A percentile compares a stretch with the other conserved stretches of the same genome.
phyloP scores from a whole-genome alignment of 2,329 filamentous ascomycete genomes.

The Pyrenophora teres region DNA sequence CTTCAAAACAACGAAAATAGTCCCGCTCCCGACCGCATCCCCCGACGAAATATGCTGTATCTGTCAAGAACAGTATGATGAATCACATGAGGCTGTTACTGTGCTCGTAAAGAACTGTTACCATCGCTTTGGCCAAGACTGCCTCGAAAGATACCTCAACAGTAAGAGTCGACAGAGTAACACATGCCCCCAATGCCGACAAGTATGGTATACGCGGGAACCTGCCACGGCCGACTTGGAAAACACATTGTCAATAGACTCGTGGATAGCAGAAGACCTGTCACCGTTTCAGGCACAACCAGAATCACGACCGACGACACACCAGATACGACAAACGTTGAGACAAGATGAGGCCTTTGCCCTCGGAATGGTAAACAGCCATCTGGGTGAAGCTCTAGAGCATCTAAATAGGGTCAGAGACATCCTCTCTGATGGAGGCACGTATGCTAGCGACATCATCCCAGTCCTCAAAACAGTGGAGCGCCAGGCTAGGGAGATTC shows the following conservation, averaged over 20 bases:
- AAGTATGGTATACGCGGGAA: conserved; percentile 11
- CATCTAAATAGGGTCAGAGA: background rate
- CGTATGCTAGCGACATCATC: background rate
- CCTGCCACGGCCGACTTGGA: background rate
- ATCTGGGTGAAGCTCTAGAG: background rate
- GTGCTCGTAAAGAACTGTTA: conserved; percentile 8
- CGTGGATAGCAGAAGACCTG: background rate
- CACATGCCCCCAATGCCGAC: conserved; percentile 15
- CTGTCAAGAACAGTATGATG: conserved; percentile 2
- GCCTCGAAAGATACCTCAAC: conserved; percentile 10
- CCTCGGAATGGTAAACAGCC: background rate
- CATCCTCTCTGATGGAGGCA: background rate
- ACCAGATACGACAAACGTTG: background rate
- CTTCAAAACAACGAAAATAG: background rate
- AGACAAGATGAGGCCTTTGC: background rate
- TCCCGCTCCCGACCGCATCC: background rate
- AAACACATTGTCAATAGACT: conserved; percentile 4
- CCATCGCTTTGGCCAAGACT: conserved; percentile 16
- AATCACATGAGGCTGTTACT: conserved; percentile 3
- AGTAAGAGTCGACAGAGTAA: conserved; percentile 10
- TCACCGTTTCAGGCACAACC: background rate
- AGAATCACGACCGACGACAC: background rate
- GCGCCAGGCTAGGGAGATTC: background rate
- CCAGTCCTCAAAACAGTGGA: conserved; percentile 2
- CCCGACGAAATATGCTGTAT: conserved; percentile 9